These are phyloP conservation scores for Colletotrichum theobromicola DNA, from an alignment of 2,329 filamentous ascomycete genomes.

Conservation along the genomic window DNA sequence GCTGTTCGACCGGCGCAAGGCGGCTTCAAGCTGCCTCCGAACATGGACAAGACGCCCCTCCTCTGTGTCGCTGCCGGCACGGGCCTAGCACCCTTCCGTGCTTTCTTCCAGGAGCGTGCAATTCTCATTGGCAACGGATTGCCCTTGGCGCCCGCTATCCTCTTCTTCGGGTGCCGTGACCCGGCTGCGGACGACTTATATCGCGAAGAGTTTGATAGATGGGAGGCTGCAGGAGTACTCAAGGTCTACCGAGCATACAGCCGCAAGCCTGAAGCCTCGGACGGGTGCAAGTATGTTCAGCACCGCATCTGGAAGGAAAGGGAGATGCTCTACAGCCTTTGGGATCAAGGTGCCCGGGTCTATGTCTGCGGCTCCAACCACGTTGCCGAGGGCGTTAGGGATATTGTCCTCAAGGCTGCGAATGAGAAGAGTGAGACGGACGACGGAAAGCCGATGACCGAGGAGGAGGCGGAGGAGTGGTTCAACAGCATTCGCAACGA, in stretches of 20 bases:
- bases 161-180: constrained; percentile 56
- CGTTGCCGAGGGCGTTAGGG: constrained; percentile 46
- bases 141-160: constrained; percentile 38
- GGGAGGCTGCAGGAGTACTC: constrained; percentile 55
- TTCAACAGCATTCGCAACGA: constrained; percentile 57
- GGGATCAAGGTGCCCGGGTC: constrained; percentile 50
- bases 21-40: constrained; percentile 86
- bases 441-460: constrained; percentile 27
- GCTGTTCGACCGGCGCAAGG: constrained; percentile 45
- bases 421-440: constrained; percentile 30
- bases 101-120: constrained; percentile 96
- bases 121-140: constrained; percentile 55
- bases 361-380: constrained; percentile 65
- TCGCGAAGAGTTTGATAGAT: constrained; percentile 44
- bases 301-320: constrained; percentile 43
- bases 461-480: constrained; percentile 47
- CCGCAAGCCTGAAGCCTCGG: constrained; percentile 43
- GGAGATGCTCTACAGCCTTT: constrained; percentile 34
- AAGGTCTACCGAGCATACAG: constrained; percentile 63
- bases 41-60: constrained; percentile 85
- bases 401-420: constrained; percentile 26
- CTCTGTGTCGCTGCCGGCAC: constrained; percentile 90
- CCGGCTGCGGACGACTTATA: constrained; percentile 51
- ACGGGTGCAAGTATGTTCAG: constrained; percentile 55
- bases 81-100: constrained; percentile 95